A percentile compares a stretch with the other conserved stretches of the same genome.
These are phyloP conservation scores for Simplicillium sp. DNA, from an alignment of 2,329 filamentous ascomycete species.

Conservation along the genomic window DNA sequence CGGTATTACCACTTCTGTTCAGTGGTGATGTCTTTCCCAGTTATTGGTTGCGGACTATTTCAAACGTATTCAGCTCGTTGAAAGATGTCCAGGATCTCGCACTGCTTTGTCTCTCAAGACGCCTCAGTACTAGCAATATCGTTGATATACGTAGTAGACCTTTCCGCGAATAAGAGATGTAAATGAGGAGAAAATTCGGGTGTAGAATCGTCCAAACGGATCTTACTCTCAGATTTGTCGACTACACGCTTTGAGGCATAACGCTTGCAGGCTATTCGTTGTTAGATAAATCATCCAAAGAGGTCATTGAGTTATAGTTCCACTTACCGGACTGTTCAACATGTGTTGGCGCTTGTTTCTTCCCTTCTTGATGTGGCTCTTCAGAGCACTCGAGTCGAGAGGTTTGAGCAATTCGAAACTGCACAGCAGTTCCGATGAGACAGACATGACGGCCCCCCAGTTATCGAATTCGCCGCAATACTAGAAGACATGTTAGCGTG, in stretches of 20 bases:
- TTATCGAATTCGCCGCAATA: slow-evolving; percentile 99
- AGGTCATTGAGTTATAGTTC: slow-evolving; percentile 2
- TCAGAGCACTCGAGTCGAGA: slow-evolving; percentile 87
- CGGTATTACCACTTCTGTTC: too few relatives aligned
- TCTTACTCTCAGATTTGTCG: too few relatives aligned
- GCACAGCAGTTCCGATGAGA: slow-evolving; percentile 85
- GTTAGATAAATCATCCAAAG: slow-evolving; percentile 6
- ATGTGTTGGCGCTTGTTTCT: slow-evolving; percentile 90
- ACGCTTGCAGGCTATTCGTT: slow-evolving; percentile 39
- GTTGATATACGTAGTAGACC: too few relatives aligned
- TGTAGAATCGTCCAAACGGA: too few relatives aligned
- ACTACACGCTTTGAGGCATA: slow-evolving; percentile 45
- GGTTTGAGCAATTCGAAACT: slow-evolving; percentile 97
- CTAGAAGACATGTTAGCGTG: slow-evolving; percentile 34
- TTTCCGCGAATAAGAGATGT: too few relatives aligned
- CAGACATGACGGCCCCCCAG: slow-evolving; percentile 98
- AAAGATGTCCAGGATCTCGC: too few relatives aligned
- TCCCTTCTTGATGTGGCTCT: slow-evolving; percentile 98
- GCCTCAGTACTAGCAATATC: too few relatives aligned
- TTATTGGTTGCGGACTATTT: too few relatives aligned
- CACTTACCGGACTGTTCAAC: slow-evolving; percentile 87
- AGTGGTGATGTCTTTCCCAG: too few relatives aligned
- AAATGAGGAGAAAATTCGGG: too few relatives aligned
- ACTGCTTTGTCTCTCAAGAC: too few relatives aligned
- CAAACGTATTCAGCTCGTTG: too few relatives aligned